phyloP scores from a whole-genome alignment of 768 basidiomycete species.

The Trametes cubensis region DNA sequence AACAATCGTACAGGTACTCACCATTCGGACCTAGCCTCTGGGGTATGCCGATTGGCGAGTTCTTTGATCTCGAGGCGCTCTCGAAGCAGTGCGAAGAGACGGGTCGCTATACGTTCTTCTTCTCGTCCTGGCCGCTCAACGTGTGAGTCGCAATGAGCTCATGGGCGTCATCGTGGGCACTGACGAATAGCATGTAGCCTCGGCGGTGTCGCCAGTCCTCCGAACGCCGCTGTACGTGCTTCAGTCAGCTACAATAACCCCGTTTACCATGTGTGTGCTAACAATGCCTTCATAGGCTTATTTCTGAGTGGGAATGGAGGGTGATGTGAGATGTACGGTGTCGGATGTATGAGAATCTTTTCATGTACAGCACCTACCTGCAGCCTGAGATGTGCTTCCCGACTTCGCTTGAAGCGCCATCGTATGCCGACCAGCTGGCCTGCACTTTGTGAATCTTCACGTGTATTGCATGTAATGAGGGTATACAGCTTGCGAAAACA shows the following conservation, averaged over 20 bases:
- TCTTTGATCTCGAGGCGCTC: constrained; percentile 71
- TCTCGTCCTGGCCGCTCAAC: constrained; percentile 74
- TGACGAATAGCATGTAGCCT: constrained; percentile 42
- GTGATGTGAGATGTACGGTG: no score
- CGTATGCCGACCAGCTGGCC: no score
- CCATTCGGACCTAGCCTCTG: constrained; percentile 47
- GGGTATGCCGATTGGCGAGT: constrained; percentile 80
- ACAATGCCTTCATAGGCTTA: constrained; percentile 25
- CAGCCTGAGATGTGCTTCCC: no score
- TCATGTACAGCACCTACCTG: not conserved
- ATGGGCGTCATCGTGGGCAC: not conserved
- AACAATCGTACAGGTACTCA: not conserved
- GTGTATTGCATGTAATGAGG: not conserved
- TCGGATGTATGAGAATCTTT: not conserved
- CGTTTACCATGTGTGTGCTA: not conserved
- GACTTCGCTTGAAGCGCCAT: no score
- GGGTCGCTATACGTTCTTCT: constrained; percentile 72
- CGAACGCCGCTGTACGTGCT: constrained; percentile 66
- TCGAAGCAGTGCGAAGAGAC: constrained; percentile 57
- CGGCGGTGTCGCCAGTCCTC: constrained; percentile 70
- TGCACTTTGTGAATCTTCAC: not conserved
- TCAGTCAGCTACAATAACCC: not conserved
- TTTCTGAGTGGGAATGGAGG: constrained; percentile 22
- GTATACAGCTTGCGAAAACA: not conserved
- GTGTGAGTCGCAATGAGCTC: constrained; percentile 48